Evolutionary conservation across 2,329 filamentous ascomycete species (phyloP), one percentile per base, ranked within the genome.

Genomic region (Stagonosporopsis rhizophila): DNA sequence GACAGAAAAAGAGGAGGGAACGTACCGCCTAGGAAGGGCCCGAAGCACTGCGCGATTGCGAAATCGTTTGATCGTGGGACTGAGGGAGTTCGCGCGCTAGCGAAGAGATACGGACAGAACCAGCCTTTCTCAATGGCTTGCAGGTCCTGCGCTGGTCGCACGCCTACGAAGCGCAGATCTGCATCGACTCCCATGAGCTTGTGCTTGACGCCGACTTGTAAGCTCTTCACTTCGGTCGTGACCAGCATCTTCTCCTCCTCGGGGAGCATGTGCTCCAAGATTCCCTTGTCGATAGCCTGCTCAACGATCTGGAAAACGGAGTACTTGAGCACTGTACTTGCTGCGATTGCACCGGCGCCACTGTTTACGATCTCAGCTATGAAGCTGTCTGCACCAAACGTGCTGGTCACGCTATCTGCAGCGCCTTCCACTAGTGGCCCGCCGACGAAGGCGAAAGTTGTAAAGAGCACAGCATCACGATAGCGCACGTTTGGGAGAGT

Each of bases 131-230:
- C 73, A 42, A 71, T 76, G 0, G 59, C 66, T 32, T 67, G 64
- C 1, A 52, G n/a, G 46, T 72, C 62, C 14, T 20, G 27, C 1
- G 67, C 40, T 0, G 72, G 67, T 53, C 66, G 67, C 4, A 71
- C 63, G 14, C 70, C 68, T 0, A 55, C 56, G 42, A 76, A 75
- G 1, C 71, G 54, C 38, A 78, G 34, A 56, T 76, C 74, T 3
- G 75, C 75, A 45, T 77, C 71, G 4, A 77, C 73, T 39, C 74
- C 74, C 73, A 78, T 77, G 41, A 77, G 62, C 25, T 77, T 77
- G 45, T 77, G 76, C 57, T 75, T 75, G 53, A 77, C 71, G 37
- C 69, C 64, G 12, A 76, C 69, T 44, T 75, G 73, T 41, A 77
- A 34, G 34, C 69, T 75, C 61, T 73, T 76, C 19, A 76, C 70